Percentiles rank a stretch among this genome's conserved stretches.
Conservation (phyloP, 2,329 filamentous ascomycete species). For the Coniochaeta sp. region DNA sequence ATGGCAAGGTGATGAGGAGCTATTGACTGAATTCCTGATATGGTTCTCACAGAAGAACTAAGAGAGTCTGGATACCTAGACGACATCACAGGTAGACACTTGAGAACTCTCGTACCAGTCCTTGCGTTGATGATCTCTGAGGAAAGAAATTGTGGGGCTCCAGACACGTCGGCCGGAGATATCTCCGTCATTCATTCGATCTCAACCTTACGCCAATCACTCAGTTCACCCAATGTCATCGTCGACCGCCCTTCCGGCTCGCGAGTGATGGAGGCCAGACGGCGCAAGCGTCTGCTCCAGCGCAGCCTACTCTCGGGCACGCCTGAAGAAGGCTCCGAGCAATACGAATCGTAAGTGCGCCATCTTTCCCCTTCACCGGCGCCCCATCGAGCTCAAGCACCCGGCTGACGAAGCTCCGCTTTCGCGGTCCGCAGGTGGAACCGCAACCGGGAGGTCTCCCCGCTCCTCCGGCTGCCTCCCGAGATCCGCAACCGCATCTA, state of each 20-base stretch:
- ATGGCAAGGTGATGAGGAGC: too few species aligned
- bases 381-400: neutral
- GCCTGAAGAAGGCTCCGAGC: neutral
- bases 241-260: neutral
- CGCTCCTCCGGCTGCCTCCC: slow-evolving; percentile 21
- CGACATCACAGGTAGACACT: neutral
- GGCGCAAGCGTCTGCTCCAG: slow-evolving; percentile 1
- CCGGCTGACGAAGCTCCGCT: neutral
- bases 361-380: neutral
- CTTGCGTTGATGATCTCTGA: neutral
- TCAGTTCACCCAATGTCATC: neutral
- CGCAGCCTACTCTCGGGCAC: neutral
- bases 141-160: neutral
- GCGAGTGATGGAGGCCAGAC: neutral
- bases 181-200: neutral
- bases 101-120: neutral
- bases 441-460: slow-evolving; percentile 17
- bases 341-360: neutral
- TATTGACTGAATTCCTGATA: too few species aligned
- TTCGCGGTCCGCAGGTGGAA: slow-evolving; percentile 14
- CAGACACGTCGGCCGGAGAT: neutral
- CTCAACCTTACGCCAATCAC: neutral
- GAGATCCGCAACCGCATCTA: slow-evolving; percentile 27
- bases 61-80: neutral
- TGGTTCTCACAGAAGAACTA: too few species aligned